Conservation (phyloP, 257 asterid genomes). For the Lithospermum erythrorhizon region DNA sequence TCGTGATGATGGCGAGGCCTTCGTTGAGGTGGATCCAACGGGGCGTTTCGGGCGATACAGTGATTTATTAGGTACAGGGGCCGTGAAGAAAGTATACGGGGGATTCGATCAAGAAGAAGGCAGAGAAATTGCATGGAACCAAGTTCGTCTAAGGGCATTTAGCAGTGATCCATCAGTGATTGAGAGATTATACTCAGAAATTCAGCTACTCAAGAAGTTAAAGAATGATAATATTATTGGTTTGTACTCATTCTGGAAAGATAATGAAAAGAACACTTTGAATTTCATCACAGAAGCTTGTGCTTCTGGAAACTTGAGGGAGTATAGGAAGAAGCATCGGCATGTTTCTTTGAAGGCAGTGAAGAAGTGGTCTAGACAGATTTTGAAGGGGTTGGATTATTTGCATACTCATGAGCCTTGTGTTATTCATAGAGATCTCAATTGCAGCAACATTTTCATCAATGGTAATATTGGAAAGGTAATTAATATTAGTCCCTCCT, state of each 20-base stretch:
- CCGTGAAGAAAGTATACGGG: constrained; percentile 19
- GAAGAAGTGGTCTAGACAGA: constrained; percentile 24
- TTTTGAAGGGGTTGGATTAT: constrained; percentile 22
- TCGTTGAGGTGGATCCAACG: constrained; percentile 18
- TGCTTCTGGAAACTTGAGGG: constrained; percentile 19
- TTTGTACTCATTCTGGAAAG: constrained; percentile 17
- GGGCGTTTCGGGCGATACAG: constrained; percentile 17
- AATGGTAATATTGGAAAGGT: constrained; percentile 27
- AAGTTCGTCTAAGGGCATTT: constrained; percentile 16
- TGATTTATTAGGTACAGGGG: constrained; percentile 15
- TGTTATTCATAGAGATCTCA: constrained; percentile 22
- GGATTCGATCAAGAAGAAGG: constrained; percentile 23
- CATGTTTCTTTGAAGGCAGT: constrained; percentile 20
- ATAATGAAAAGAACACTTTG: constrained; percentile 13
- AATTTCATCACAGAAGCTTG: constrained; percentile 26
- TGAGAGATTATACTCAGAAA: constrained; percentile 14
- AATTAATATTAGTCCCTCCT: neutral
- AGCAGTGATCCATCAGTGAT: constrained; percentile 17
- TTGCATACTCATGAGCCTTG: constrained; percentile 26
- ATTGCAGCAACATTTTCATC: constrained; percentile 27
- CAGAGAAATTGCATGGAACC: constrained; percentile 21
- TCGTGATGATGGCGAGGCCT: constrained; percentile 9
- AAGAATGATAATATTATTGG: constrained; percentile 18
- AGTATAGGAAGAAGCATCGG: constrained; percentile 26
- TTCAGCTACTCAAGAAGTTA: constrained; percentile 12